Conservation (phyloP, 2,329 filamentous ascomycete genomes). For the Tolypocladium nubicola region DNA sequence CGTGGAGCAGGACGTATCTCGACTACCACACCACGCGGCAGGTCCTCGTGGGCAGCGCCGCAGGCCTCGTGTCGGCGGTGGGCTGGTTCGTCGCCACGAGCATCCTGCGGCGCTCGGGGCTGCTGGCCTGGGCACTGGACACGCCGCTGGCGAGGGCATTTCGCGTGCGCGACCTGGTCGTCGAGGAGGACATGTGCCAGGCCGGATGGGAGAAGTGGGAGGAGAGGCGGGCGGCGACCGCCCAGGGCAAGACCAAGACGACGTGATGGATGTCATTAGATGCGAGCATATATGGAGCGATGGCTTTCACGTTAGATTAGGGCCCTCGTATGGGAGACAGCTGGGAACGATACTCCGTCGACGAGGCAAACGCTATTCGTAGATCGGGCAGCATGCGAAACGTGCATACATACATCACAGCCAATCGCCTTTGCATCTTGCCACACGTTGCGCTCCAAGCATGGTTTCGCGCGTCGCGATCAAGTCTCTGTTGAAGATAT, state of each 20-base stretch:
- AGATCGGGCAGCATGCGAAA: background rate
- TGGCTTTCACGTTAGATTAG: background rate
- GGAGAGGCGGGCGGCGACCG: constrained; percentile 28
- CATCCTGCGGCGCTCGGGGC: constrained; percentile 54
- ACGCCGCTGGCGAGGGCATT: constrained; percentile 52
- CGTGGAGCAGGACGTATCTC: constrained; percentile 77
- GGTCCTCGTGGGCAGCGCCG: constrained; percentile 67
- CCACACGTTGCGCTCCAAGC: background rate
- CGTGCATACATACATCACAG: background rate
- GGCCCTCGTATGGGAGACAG: background rate
- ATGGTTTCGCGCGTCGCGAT: background rate
- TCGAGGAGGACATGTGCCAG: constrained; percentile 81
- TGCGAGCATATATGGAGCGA: background rate
- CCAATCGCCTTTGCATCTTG: background rate
- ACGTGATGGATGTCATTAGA: background rate
- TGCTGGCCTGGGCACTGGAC: constrained; percentile 63
- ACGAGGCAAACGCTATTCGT: background rate
- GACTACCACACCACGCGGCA: constrained; percentile 86
- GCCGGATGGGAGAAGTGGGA: constrained; percentile 94
- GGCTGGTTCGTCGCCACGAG: constrained; percentile 70
- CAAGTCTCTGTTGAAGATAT: background rate
- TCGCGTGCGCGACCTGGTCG: constrained; percentile 70
- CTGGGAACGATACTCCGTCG: background rate
- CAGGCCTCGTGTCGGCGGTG: constrained; percentile 60
- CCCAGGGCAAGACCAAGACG: constrained; percentile 21